Conservation (phyloP, 1,284 basidiomycete genomes). For the Inonotus obliquus region DNA sequence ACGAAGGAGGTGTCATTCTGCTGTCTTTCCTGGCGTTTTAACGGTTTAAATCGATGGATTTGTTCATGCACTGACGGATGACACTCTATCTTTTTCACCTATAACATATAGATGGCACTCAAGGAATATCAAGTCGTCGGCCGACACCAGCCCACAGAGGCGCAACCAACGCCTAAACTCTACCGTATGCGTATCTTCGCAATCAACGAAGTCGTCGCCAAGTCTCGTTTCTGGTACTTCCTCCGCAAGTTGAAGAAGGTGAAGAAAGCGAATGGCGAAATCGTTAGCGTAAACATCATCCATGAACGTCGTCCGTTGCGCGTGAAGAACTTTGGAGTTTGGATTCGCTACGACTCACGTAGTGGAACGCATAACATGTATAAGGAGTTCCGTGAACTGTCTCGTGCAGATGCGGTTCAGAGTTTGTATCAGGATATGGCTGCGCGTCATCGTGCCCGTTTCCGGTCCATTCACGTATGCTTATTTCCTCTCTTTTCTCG, state of each 20-base stretch:
- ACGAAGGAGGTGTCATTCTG: neutral
- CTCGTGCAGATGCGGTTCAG: slow-evolving; percentile 94
- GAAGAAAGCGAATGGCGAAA: slow-evolving; percentile 99
- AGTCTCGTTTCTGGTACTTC: slow-evolving; percentile 99
- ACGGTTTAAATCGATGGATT: slow-evolving; percentile 6
- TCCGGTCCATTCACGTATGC: slow-evolving; percentile 94
- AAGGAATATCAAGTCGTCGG: slow-evolving; percentile 96
- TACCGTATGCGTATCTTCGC: slow-evolving; percentile 99
- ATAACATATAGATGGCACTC: slow-evolving; percentile 10
- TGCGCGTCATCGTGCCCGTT: slow-evolving; percentile 97
- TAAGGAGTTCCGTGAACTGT: slow-evolving; percentile 97
- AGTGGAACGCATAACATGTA: slow-evolving; percentile 98
- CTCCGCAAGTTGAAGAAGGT: slow-evolving; percentile 97
- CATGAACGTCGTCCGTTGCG: slow-evolving; percentile 96
- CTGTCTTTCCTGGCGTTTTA: slow-evolving; percentile 1
- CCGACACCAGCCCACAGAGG: slow-evolving; percentile 93
- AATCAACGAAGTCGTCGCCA: slow-evolving; percentile 96
- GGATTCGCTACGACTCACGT: slow-evolving; percentile 98
- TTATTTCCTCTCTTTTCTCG: slow-evolving; percentile 17
- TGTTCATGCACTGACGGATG: slow-evolving; percentile 10
- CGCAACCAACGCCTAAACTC: slow-evolving; percentile 91
- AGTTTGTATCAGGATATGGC: slow-evolving; percentile 99
- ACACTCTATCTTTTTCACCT: neutral
- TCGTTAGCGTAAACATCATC: slow-evolving; percentile 97
- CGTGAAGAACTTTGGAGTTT: slow-evolving; percentile 99